These are phyloP conservation scores for Alternaria arborescens DNA, from an alignment of 2,329 filamentous ascomycete genomes.

Conservation along the genomic window DNA sequence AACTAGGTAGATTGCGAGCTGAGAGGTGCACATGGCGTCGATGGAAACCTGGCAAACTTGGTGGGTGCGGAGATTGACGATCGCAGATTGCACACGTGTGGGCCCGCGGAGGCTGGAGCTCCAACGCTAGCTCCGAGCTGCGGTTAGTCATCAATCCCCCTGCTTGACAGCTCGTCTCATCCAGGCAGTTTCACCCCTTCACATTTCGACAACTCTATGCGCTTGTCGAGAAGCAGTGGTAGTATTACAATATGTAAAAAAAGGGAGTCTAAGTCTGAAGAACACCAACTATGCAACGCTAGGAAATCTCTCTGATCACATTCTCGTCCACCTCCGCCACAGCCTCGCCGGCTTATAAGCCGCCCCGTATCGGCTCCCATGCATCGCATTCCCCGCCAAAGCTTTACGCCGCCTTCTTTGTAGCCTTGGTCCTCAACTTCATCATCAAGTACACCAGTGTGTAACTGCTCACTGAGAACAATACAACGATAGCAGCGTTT, in stretches of 20 bases:
- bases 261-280: neutral
- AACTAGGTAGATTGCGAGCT: neutral
- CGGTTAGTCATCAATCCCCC: neutral
- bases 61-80: neutral
- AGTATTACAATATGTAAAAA: neutral
- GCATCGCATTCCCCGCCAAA: too few species aligned
- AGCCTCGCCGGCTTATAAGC: too few species aligned
- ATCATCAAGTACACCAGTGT: conserved; percentile 55
- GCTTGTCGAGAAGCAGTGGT: neutral
- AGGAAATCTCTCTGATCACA: neutral
- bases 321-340: too few species aligned
- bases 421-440: conserved; percentile 52
- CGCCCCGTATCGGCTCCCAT: too few species aligned
- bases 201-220: neutral
- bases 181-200: neutral
- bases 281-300: neutral
- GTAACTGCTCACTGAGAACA: conserved; percentile 66
- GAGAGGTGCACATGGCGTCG: neutral
- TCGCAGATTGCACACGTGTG: neutral
- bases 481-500: conserved; percentile 66
- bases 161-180: neutral
- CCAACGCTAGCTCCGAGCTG: neutral
- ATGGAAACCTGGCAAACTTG: neutral
- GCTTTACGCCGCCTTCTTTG: neutral
- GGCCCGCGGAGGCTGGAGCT: neutral